Percentiles rank a stretch among this genome's conserved stretches.
Conservation (phyloP, 805 yeast genomes). For the Kazachstania martiniae region DNA sequence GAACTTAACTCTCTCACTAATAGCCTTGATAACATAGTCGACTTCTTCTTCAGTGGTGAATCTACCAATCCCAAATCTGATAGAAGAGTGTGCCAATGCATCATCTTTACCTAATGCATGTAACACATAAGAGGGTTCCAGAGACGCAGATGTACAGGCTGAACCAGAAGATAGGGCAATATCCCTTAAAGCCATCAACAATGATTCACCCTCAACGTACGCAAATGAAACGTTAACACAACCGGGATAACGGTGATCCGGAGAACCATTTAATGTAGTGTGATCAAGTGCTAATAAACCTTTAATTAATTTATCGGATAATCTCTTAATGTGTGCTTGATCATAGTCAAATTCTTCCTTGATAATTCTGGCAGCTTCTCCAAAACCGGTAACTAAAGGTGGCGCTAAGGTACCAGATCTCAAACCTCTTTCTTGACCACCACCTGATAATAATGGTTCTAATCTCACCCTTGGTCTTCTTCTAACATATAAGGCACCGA, state of each 20-base stretch:
- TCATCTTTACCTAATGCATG: constrained; percentile 97
- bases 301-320: constrained; percentile 62
- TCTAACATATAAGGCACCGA: constrained; percentile 90
- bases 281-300: constrained; percentile 77
- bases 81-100: constrained; percentile 96
- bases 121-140: constrained; percentile 93
- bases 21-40: constrained; percentile 85
- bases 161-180: constrained; percentile 94
- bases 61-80: constrained; percentile 93
- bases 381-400: constrained; percentile 91
- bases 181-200: constrained; percentile 94
- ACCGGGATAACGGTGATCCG: constrained; percentile 67
- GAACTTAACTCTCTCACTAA: constrained; percentile 79
- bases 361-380: constrained; percentile 91
- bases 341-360: constrained; percentile 65
- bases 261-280: constrained; percentile 83
- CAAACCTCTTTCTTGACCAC: constrained; percentile 98
- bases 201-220: constrained; percentile 94
- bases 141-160: constrained; percentile 96
- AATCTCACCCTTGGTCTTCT: constrained; percentile 97
- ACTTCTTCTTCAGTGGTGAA: constrained; percentile 94
- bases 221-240: constrained; percentile 97
- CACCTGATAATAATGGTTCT: constrained; percentile 91
- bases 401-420: constrained; percentile 96
- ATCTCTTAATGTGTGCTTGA: constrained; percentile 50